Base-by-base conservation (phyloP, 176 grass and related monocot species). In the Zoysia japonica region DNA sequence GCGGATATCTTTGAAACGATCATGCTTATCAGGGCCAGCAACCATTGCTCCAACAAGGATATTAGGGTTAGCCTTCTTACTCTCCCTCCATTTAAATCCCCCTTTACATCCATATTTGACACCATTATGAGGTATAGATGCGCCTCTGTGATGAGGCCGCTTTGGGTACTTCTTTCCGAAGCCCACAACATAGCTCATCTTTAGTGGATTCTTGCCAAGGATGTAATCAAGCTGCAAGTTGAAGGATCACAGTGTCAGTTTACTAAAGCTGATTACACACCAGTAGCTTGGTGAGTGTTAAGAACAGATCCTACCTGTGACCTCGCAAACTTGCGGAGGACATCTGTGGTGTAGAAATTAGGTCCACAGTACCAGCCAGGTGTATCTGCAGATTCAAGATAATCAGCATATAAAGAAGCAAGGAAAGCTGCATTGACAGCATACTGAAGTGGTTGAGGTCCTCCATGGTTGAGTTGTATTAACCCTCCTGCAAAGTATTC, bases 291-390 rank as follows among this genome's bases (percentile, higher is more conserved):
- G 82, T 17, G 39, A 80, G 48, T 44, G 80, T 51, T 67, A 28
- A 76, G 50, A 67, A 73, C 47, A 56, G 83, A 61, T 56, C 28
- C 39, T 70, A 97, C 93, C 88, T 97, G 93, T 78, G 72, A 86
- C 68, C 68, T 93, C 52, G 93, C 93, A 88, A 97, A 97, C 74
- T 93, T 86, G 48, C 93, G 90, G 53, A 97, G 89, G 54, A 97
- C 85, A 41, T 97, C 93, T 68, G 83, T 97, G 41, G 86, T 90
- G 70, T 90, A 97, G 88, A 97, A 97, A 89, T 81, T 89, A 70
- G 93, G 93, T 49, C 93, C 93, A 86, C 93, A 97, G 62, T 93
- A 97, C 93, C 93, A 97, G 55, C 93, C 93, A 67, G 93, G 93
- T 63, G 93, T 97, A 80, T 97, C 93, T 43, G 93, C 90, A 6